Evolutionary conservation across 2,329 filamentous ascomycete genomes (phyloP).

Genomic region (Tolypocladium tundrense): DNA sequence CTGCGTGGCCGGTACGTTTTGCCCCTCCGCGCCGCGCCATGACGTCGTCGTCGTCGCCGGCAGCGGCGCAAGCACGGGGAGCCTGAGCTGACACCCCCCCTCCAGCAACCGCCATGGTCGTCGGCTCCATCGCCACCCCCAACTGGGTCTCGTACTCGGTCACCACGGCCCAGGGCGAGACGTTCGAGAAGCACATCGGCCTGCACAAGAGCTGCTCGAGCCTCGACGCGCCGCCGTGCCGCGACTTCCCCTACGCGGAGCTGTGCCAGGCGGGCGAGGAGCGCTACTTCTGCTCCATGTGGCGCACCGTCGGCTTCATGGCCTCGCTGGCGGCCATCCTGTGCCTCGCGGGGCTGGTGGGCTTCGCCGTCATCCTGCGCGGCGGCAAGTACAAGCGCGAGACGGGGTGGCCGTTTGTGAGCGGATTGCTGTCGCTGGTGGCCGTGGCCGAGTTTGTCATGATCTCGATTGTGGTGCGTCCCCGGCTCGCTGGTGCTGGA

Average conservation of each 20-base stretch:
- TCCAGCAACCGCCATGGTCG: conserved; percentile 59
- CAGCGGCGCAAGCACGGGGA: background rate
- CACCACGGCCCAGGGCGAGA: conserved; percentile 34
- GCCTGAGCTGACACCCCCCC: conserved; percentile 18
- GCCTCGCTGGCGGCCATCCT: conserved; percentile 78
- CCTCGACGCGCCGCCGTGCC: conserved; percentile 51
- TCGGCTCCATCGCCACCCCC: conserved; percentile 58
- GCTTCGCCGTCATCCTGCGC: conserved; percentile 64
- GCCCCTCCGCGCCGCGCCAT: conserved; percentile 7
- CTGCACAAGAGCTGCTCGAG: conserved; percentile 74
- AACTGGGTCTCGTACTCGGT: conserved; percentile 61
- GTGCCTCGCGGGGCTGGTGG: conserved; percentile 70
- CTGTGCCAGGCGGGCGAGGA: conserved; percentile 29
- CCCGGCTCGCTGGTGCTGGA: background rate
- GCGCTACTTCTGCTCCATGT: conserved; percentile 80
- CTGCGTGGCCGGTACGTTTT: conserved; percentile 30
- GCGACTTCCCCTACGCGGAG: conserved; percentile 22
- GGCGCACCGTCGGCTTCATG: conserved; percentile 79
- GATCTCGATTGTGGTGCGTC: conserved; percentile 73
- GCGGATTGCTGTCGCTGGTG: conserved; percentile 53
- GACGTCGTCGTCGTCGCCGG: conserved; percentile 10
- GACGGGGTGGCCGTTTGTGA: conserved; percentile 71
- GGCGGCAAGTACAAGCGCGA: conserved; percentile 75
- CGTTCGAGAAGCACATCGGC: conserved; percentile 54
- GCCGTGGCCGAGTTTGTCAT: conserved; percentile 62